These are phyloP conservation scores for Margaritispora aquatica DNA, from an alignment of 495 filamentous ascomycete genomes.

Conservation along the genomic window DNA sequence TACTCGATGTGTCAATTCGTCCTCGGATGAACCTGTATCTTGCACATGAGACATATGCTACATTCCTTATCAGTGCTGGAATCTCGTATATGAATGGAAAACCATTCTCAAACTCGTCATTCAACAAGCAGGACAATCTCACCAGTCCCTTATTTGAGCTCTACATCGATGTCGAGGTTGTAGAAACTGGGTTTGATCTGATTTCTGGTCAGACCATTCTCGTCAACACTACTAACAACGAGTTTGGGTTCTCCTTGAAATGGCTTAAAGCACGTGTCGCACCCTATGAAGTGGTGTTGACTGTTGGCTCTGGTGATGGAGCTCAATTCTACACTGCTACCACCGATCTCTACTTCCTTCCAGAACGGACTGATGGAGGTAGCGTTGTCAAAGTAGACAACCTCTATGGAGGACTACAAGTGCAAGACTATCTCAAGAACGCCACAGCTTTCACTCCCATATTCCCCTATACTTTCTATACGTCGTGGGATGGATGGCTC, in stretches of 20 bases:
- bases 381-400: conserved; percentile 59
- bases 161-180: conserved; percentile 16
- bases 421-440: conserved; percentile 28
- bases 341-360: conserved; percentile 48
- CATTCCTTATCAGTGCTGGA: conserved; percentile 53
- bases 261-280: conserved; percentile 34
- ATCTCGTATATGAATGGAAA: conserved; percentile 45
- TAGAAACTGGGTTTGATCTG: conserved; percentile 16
- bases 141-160: conserved; percentile 28
- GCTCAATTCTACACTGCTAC: conserved; percentile 30
- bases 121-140: conserved; percentile 26
- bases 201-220: conserved; percentile 29
- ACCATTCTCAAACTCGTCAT: conserved; percentile 28
- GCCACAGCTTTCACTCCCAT: conserved; percentile 29
- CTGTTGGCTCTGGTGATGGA: conserved; percentile 24
- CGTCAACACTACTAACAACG: conserved; percentile 37
- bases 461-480: conserved; percentile 60
- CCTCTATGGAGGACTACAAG: conserved; percentile 46
- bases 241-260: conserved; percentile 38
- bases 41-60: conserved; percentile 38
- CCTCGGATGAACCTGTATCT: conserved; percentile 57
- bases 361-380: conserved; percentile 42
- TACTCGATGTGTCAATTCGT: conserved; percentile 49
- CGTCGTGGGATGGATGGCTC: conserved; percentile 43
- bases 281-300: conserved; percentile 37